Conservation (phyloP, 2,329 filamentous ascomycete genomes). For the Helotiales sp. region DNA sequence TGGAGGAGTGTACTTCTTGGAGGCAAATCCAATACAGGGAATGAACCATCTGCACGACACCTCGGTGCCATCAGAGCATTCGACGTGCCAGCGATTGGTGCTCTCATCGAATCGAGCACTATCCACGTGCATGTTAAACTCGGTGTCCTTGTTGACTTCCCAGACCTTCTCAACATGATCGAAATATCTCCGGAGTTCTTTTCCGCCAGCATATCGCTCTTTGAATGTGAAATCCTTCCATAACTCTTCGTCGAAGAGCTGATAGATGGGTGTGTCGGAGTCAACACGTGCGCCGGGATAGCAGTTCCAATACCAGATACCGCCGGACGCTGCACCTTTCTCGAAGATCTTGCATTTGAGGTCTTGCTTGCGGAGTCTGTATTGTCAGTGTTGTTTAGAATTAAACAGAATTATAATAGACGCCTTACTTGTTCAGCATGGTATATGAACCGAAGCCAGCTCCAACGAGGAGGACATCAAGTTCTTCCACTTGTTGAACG, state of each 20-base stretch:
- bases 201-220: conserved; percentile 55
- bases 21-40: conserved; percentile 36
- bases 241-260: conserved; percentile 50
- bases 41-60: conserved; percentile 35
- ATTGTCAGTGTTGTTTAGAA: background rate
- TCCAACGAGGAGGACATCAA: conserved; percentile 13
- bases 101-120: conserved; percentile 47
- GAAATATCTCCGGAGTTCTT: conserved; percentile 62
- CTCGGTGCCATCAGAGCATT: conserved; percentile 45
- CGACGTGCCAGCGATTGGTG: conserved; percentile 47
- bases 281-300: conserved; percentile 57
- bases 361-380: conserved; percentile 11
- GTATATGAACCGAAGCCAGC: conserved; percentile 15
- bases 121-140: conserved; percentile 48
- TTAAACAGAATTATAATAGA: background rate
- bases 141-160: conserved; percentile 53
- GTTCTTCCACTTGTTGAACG: conserved; percentile 8
- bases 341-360: conserved; percentile 17
- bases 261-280: conserved; percentile 47
- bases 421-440: conserved; percentile 15
- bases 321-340: conserved; percentile 13
- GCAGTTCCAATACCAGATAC: conserved; percentile 44
- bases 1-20: conserved; percentile 34
- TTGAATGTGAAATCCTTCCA: conserved; percentile 63
- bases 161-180: conserved; percentile 61